phyloP scores from a whole-genome alignment of 495 filamentous ascomycete species.

The Penicillium daleae region DNA sequence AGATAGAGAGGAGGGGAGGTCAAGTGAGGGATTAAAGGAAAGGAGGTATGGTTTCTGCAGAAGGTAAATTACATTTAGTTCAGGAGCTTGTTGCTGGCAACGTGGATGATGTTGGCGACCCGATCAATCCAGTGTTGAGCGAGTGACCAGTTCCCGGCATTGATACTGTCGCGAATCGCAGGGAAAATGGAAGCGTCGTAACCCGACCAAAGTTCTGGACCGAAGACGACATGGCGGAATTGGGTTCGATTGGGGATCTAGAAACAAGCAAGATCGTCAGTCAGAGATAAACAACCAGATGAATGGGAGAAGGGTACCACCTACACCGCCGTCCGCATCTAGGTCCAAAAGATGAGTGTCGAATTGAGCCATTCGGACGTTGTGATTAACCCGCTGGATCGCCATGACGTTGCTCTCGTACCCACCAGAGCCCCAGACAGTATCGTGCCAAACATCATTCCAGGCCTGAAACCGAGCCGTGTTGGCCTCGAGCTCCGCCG shows the following conservation, averaged over 20 bases:
- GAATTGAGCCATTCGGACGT: conserved; percentile 73
- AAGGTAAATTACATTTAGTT: conserved; percentile 35
- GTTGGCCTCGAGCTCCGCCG: conserved; percentile 59
- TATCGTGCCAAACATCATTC: conserved; percentile 72
- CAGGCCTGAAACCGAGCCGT: conserved; percentile 71
- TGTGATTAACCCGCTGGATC: conserved; percentile 67
- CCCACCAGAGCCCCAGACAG: conserved; percentile 65
- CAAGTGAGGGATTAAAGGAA: conserved; percentile 3
- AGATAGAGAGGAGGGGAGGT: background rate
- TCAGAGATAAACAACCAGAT: background rate
- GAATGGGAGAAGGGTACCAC: conserved; percentile 17
- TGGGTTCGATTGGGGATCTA: conserved; percentile 87
- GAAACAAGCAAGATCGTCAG: conserved; percentile 16
- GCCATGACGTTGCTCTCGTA: conserved; percentile 70
- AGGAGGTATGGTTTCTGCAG: background rate
- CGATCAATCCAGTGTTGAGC: conserved; percentile 73
- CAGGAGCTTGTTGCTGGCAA: conserved; percentile 65
- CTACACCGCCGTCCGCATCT: conserved; percentile 69
- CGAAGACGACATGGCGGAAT: conserved; percentile 92
- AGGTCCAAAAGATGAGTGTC: conserved; percentile 83
- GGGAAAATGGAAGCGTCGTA: conserved; percentile 82
- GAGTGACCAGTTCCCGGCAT: conserved; percentile 68
- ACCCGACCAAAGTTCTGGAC: conserved; percentile 77
- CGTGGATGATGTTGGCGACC: conserved; percentile 67
- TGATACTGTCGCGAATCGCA: conserved; percentile 78